Evolutionary conservation across 2,329 filamentous ascomycete species (phyloP).

Genomic region (Fusarium verticillioides): DNA sequence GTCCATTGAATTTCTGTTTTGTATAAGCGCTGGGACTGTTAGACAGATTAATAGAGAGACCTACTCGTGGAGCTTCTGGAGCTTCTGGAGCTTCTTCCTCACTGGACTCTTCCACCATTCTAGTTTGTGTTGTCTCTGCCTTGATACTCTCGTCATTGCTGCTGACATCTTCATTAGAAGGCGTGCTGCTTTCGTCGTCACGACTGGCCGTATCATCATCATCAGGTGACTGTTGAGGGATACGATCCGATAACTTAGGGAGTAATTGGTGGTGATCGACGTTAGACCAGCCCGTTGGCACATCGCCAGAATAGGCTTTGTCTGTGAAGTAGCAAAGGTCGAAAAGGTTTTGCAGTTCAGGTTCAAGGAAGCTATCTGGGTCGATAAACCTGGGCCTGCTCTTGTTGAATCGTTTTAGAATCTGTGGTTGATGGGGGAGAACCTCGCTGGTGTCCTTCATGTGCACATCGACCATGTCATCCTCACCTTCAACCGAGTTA

Average conservation of each 20-base stretch:
- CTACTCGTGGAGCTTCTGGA: constrained; percentile 43
- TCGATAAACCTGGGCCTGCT: constrained; percentile 64
- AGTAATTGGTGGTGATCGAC: constrained; percentile 69
- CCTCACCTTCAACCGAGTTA: constrained; percentile 85
- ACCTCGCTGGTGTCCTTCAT: constrained; percentile 73
- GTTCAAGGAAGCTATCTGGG: constrained; percentile 67
- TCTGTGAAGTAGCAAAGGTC: constrained; percentile 75
- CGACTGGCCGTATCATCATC: constrained; percentile 63
- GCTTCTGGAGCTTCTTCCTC: constrained; percentile 64
- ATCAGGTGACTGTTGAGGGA: constrained; percentile 54
- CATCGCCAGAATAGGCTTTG: constrained; percentile 58
- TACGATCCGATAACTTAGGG: constrained; percentile 62
- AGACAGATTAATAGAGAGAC: background rate
- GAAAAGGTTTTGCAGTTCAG: constrained; percentile 77
- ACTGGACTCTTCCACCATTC: constrained; percentile 69
- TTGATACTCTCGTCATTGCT: constrained; percentile 61
- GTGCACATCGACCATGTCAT: constrained; percentile 89
- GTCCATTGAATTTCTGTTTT: constrained; percentile 31
- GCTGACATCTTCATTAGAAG: constrained; percentile 63
- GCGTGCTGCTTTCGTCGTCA: constrained; percentile 58
- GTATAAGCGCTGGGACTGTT: background rate
- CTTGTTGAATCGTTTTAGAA: constrained; percentile 61
- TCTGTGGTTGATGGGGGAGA: constrained; percentile 36
- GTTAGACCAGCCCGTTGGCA: constrained; percentile 77
- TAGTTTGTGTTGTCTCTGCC: constrained; percentile 53